phyloP scores from a whole-genome alignment of 768 basidiomycete genomes.

The Goffeauzyma gilvescens region DNA sequence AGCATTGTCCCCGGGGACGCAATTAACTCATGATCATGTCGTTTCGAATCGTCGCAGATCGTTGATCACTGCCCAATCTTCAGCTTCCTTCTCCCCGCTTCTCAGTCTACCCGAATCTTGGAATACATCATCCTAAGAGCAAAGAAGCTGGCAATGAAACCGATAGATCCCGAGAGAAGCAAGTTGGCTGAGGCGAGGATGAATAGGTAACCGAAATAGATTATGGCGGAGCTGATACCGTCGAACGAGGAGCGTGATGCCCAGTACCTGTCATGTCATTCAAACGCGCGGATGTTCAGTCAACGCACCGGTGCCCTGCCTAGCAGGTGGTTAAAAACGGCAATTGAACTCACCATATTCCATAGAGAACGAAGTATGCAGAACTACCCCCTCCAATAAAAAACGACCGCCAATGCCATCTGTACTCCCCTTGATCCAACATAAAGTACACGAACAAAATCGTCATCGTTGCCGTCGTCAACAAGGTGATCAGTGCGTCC shows the following conservation, averaged over 20 bases:
- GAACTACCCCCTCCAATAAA: conserved; percentile 77
- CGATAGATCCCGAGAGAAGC: conserved; percentile 75
- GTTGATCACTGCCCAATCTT: too few relatives aligned
- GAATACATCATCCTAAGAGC: conserved; percentile 67
- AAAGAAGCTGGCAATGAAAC: conserved; percentile 79
- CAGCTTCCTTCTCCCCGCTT: too few relatives aligned
- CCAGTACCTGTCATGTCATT: conserved; percentile 23
- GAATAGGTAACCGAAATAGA: conserved; percentile 80
- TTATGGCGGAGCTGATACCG: conserved; percentile 55
- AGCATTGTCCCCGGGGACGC: too few relatives aligned
- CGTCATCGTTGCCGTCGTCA: conserved; percentile 79
- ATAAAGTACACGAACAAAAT: conserved; percentile 37
- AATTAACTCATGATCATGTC: too few relatives aligned
- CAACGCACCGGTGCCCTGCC: neutral
- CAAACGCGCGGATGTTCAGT: too few relatives aligned
- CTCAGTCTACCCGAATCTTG: conserved; percentile 27
- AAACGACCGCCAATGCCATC: conserved; percentile 96
- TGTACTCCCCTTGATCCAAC: conserved; percentile 18
- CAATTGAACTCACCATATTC: conserved; percentile 52
- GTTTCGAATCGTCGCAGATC: too few relatives aligned
- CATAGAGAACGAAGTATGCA: conserved; percentile 77
- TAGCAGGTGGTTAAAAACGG: conserved; percentile 21
- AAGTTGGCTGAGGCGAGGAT: conserved; percentile 68
- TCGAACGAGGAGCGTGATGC: conserved; percentile 65
- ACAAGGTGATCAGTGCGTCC: conserved; percentile 57